These are phyloP conservation scores for Candida insectorum DNA, from an alignment of 805 yeast species.

Conservation along the genomic window DNA sequence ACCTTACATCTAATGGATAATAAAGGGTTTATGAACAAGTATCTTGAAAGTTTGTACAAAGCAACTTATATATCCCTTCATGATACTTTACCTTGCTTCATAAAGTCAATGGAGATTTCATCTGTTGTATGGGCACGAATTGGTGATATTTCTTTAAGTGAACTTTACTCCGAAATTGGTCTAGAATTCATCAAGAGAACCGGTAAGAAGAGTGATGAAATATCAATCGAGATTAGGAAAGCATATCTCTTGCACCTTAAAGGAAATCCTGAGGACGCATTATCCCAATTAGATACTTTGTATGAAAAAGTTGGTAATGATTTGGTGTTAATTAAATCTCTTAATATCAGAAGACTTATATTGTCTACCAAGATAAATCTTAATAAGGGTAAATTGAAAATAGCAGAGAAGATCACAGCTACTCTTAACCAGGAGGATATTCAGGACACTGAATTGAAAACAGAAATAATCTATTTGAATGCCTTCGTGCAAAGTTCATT, in stretches of 20 bases:
- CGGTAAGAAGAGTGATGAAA: slow-evolving; percentile 36
- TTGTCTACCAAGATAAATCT: slow-evolving; percentile 35
- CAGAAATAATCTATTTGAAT: slow-evolving; percentile 24
- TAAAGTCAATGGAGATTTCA: slow-evolving; percentile 44
- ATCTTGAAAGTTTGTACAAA: slow-evolving; percentile 55
- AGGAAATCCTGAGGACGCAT: slow-evolving; percentile 42
- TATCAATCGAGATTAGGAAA: slow-evolving; percentile 36
- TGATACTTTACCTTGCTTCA: slow-evolving; percentile 40
- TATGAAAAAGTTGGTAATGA: slow-evolving; percentile 23
- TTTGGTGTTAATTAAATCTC: slow-evolving; percentile 36
- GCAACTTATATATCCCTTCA: slow-evolving; percentile 54
- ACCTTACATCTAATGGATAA: slow-evolving; percentile 51
- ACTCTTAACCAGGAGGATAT: slow-evolving; percentile 25
- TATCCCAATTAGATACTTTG: slow-evolving; percentile 30
- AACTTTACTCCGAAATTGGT: slow-evolving; percentile 47
- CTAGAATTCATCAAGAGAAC: slow-evolving; percentile 26
- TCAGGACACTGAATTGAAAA: slow-evolving; percentile 26
- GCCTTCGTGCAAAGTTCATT: slow-evolving; percentile 28
- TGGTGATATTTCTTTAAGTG: slow-evolving; percentile 47
- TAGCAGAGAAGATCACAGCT: slow-evolving; percentile 33
- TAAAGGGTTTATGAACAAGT: slow-evolving; percentile 43
- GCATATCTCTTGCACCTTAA: slow-evolving; percentile 31
- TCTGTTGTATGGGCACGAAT: slow-evolving; percentile 50
- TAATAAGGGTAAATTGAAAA: slow-evolving; percentile 32
- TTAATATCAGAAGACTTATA: slow-evolving; percentile 39